phyloP scores from a whole-genome alignment of 2,329 filamentous ascomycete genomes.

The Phyllosticta citribraziliensis region DNA sequence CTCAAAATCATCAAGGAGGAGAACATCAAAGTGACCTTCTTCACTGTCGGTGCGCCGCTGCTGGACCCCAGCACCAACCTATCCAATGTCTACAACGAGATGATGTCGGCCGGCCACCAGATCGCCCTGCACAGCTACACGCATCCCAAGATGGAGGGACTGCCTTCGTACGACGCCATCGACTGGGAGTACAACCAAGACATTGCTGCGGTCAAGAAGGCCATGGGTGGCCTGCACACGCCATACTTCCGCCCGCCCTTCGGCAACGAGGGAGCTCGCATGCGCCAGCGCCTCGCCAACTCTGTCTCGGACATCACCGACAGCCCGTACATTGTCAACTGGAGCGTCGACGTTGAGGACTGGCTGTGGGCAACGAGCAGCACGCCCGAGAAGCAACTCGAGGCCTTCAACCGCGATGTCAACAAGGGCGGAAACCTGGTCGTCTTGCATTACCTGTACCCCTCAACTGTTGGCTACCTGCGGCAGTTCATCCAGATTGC shows the following conservation, averaged over 20 bases:
- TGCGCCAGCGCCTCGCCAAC: conserved; percentile 51
- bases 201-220: conserved; percentile 37
- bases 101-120: conserved; percentile 54
- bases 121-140: conserved; percentile 60
- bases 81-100: conserved; percentile 53
- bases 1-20: conserved; percentile 53
- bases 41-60: conserved; percentile 56
- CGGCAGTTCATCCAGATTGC: conserved; percentile 55
- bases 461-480: conserved; percentile 54
- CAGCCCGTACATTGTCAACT: conserved; percentile 52
- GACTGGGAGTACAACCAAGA: conserved; percentile 55
- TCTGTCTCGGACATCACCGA: conserved; percentile 28
- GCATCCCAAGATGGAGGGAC: conserved; percentile 56
- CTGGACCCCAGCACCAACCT: conserved; percentile 51
- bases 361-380: conserved; percentile 55
- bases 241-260: conserved; percentile 61
- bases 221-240: conserved; percentile 25
- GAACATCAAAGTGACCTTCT: conserved; percentile 58
- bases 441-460: conserved; percentile 61
- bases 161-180: conserved; percentile 43
- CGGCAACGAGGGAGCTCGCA: conserved; percentile 57
- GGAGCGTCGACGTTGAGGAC: conserved; percentile 63
- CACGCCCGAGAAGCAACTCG: conserved; percentile 57
- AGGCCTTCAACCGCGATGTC: conserved; percentile 55
- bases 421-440: conserved; percentile 53